Conservation (phyloP, 108 stramenopile genomes). For the Aurantiochytrium sp. region DNA sequence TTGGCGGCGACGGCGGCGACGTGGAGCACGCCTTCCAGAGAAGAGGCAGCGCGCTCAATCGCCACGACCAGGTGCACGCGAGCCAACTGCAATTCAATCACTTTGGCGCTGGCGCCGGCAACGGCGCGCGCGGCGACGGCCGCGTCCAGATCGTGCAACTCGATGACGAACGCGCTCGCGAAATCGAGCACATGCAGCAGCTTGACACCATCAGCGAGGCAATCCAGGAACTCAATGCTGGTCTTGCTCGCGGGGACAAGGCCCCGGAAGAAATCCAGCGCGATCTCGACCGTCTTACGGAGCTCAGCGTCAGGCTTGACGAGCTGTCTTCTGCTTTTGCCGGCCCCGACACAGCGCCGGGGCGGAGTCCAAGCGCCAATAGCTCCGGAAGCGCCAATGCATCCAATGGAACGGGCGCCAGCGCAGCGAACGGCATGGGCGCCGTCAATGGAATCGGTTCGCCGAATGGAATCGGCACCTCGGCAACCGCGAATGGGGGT, state of each 20-base stretch:
- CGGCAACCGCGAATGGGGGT: no score
- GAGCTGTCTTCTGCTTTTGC: not conserved
- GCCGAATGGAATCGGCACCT: no score
- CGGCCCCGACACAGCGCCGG: no score
- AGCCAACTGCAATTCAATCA: not conserved
- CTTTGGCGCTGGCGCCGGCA: not conserved
- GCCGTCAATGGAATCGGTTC: no score
- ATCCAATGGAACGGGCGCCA: no score
- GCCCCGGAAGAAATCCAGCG: not conserved
- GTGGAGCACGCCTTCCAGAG: no score
- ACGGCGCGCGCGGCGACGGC: not conserved
- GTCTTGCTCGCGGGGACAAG: not conserved
- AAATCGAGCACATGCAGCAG: not conserved
- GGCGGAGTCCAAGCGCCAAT: no score
- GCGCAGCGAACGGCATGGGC: no score
- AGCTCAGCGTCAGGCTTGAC: not conserved
- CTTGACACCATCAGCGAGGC: not conserved
- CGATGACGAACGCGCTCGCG: not conserved
- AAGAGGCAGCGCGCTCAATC: no score
- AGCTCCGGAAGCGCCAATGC: no score
- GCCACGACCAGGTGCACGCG: not conserved
- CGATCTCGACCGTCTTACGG: not conserved
- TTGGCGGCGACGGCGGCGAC: not conserved
- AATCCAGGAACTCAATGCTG: not conserved
- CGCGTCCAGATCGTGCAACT: not conserved